Evolutionary conservation across 768 basidiomycete genomes (phyloP).

Genomic region (Leccinellum luteum): DNA sequence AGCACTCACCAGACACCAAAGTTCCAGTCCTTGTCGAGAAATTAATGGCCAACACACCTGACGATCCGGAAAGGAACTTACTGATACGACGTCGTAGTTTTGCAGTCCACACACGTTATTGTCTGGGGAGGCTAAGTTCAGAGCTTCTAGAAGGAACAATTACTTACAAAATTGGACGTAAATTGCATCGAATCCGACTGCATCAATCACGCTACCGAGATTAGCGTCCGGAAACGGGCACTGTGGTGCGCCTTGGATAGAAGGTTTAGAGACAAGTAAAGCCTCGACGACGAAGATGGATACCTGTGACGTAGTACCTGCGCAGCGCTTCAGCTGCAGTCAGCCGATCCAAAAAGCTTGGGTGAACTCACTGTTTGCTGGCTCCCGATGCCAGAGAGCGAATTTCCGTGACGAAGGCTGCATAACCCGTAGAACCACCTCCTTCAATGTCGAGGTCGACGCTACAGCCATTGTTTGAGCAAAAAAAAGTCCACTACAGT

Average conservation of each 20-base stretch:
- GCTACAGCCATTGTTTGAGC: constrained; percentile 26
- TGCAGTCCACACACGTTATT: constrained; percentile 44
- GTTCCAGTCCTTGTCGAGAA: constrained; percentile 44
- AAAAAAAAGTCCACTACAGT: background rate
- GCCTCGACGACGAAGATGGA: background rate
- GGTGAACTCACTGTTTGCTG: constrained; percentile 19
- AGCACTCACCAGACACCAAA: constrained; percentile 32
- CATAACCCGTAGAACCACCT: constrained; percentile 50
- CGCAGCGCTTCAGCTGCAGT: background rate
- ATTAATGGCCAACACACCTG: background rate
- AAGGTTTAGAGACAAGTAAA: background rate
- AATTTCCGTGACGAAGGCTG: constrained; percentile 39
- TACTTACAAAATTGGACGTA: constrained; percentile 63
- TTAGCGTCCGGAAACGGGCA: constrained; percentile 70
- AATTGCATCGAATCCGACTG: constrained; percentile 65
- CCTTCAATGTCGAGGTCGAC: constrained; percentile 77
- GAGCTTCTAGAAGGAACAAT: background rate
- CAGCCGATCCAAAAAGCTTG: background rate
- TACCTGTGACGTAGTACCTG: constrained; percentile 63
- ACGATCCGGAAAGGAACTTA: constrained; percentile 29
- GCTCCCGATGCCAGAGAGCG: constrained; percentile 24
- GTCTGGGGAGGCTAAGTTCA: constrained; percentile 25
- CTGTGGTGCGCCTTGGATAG: constrained; percentile 28
- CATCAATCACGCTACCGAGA: constrained; percentile 56
- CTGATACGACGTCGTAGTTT: constrained; percentile 53